Percentiles rank a stretch among this genome's conserved stretches.
These are phyloP conservation scores for Rauvolfia tetraphylla DNA, from an alignment of 257 asterid species.

Conservation along the genomic window DNA sequence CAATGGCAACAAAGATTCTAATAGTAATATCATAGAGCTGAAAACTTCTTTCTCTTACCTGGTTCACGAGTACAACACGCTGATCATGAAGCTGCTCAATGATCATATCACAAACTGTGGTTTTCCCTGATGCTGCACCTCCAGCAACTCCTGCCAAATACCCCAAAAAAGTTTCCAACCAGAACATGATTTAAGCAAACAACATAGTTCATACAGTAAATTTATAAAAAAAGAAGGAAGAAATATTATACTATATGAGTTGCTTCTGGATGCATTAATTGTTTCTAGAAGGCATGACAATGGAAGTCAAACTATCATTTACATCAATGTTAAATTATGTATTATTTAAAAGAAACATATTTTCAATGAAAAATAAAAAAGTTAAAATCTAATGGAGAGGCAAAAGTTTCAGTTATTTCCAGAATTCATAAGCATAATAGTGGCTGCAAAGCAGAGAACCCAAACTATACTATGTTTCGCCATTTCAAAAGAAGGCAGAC, in stretches of 20 bases:
- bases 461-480: neutral
- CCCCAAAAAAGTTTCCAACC: slow-evolving; percentile 3
- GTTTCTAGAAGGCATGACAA: neutral
- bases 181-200: slow-evolving; percentile 1
- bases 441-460: neutral
- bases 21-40: neutral
- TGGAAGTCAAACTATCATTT: neutral
- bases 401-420: neutral
- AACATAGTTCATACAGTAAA: neutral
- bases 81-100: slow-evolving; percentile 97
- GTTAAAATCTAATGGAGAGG: neutral
- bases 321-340: neutral
- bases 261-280: neutral
- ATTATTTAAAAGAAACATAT: neutral
- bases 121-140: slow-evolving; percentile 99
- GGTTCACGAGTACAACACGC: slow-evolving; percentile 96
- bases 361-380: neutral
- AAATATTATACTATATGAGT: neutral
- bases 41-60: slow-evolving; percentile 39
- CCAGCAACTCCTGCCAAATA: slow-evolving; percentile 81
- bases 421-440: neutral
- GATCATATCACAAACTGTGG: slow-evolving; percentile 97
- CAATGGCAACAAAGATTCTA: neutral
- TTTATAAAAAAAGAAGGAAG: neutral
- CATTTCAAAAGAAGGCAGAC: neutral